phyloP scores from a whole-genome alignment of 129 eudicot genomes.

The Escallonia rubra region DNA sequence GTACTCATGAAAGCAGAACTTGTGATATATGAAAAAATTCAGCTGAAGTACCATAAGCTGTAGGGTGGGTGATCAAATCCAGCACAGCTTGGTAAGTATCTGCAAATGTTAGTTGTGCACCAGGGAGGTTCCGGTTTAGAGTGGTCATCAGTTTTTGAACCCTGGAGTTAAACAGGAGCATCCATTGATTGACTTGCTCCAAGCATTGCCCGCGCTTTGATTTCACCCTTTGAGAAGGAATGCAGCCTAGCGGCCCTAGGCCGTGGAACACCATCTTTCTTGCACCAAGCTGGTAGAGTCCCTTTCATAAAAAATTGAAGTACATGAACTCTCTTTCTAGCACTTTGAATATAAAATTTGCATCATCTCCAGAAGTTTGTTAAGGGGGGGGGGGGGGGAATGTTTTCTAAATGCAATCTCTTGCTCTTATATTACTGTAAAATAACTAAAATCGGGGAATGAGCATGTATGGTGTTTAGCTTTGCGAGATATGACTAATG shows the following conservation, averaged over 20 bases:
- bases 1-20: not conserved
- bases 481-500: no score
- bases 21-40: not conserved
- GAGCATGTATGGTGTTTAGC: no score
- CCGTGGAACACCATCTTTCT: conserved; percentile 83
- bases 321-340: no score
- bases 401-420: no score
- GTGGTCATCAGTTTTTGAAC: conserved; percentile 42
- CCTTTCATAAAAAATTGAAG: conserved; percentile 30
- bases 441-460: no score
- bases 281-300: conserved; percentile 70
- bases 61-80: conserved; percentile 60
- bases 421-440: no score
- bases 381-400: no score
- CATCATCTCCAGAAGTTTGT: no score
- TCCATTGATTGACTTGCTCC: conserved; percentile 66
- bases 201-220: conserved; percentile 56
- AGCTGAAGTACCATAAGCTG: conserved; percentile 40
- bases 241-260: conserved; percentile 92
- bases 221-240: conserved; percentile 87
- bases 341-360: no score
- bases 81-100: conserved; percentile 70
- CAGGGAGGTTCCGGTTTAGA: conserved; percentile 49
- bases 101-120: conserved; percentile 53
- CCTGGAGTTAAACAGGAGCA: conserved; percentile 55